Percentiles rank a stretch among this genome's conserved stretches.
Evolutionary conservation across 768 basidiomycete genomes (phyloP).

Genomic region (Macrolepiota albuminosa): DNA sequence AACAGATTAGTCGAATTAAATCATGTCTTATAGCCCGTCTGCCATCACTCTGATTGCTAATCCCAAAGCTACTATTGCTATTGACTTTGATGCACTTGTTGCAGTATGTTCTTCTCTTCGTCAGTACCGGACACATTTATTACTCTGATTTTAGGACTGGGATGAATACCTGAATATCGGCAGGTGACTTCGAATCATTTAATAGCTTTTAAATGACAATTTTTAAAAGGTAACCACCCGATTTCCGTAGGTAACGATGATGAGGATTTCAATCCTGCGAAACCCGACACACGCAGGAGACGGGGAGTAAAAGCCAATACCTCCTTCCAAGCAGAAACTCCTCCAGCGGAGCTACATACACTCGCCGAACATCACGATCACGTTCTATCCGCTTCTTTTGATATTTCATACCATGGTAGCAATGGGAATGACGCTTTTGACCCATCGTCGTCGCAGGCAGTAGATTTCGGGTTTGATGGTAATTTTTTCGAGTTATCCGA

Average conservation of each 20-base stretch:
- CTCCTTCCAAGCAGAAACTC: conserved; percentile 31
- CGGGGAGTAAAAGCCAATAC: conserved; percentile 18
- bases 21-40: conserved; percentile 32
- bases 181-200: conserved; percentile 18
- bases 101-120: conserved; percentile 35
- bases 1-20: neutral
- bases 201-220: neutral
- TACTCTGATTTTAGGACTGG: conserved; percentile 43
- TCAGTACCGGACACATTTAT: neutral
- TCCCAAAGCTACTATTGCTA: conserved; percentile 39
- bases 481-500: conserved; percentile 49
- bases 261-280: conserved; percentile 46
- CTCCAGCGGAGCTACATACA: conserved; percentile 53
- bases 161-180: conserved; percentile 52
- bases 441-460: conserved; percentile 54
- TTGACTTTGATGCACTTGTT: conserved; percentile 66
- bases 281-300: conserved; percentile 12
- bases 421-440: conserved; percentile 25
- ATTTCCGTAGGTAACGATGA: conserved; percentile 33
- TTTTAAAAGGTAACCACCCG: conserved; percentile 2
- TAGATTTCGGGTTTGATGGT: conserved; percentile 46
- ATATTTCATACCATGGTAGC: conserved; percentile 47
- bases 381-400: conserved; percentile 62
- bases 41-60: conserved; percentile 51
- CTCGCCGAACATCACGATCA: conserved; percentile 70